Evolutionary conservation across 2,329 filamentous ascomycete species (phyloP), one percentile per base, ranked within the genome.

Genomic region (Aspergillus spinulosporus): DNA sequence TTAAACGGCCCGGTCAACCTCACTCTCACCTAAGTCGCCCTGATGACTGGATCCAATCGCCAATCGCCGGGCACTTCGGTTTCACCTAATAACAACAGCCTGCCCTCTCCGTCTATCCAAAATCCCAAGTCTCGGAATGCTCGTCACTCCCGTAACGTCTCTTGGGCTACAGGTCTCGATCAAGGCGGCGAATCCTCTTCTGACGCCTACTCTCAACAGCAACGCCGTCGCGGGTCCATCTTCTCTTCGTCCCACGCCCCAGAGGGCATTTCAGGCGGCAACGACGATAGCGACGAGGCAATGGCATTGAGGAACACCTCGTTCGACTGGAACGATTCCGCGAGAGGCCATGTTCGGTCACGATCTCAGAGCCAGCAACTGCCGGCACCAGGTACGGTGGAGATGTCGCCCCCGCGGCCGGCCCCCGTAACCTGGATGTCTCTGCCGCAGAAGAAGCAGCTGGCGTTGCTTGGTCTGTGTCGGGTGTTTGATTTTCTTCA

Each of bases 401-500:
- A 65, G 44, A 44, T 44, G 1, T 54, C 53, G n/a, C 54, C 49
- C 36, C 57, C 58, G 11, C 57, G 65, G 31, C 57, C 58, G 0
- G 61, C 59, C 4, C 64, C 68, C 3, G 71, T 74, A 34, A 74
- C 72, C n/a, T 75, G 72, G 72, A 72, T 74, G 70, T 71, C 71
- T 2, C 64, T 75, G 14, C 73, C 73, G 32, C 65, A 61, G 31
- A 75, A 75, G 62, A 64, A 68, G 28, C 73, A 75, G 66, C 65
- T 75, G 45, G 65, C 60, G 1, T 55, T 75, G 21, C 62, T 75
- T 8, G 72, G 71, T 26, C 66, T 74, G 3, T 74, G 73, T 57
- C 72, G 72, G 2, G 73, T 75, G 42, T 74, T 75, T 50, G 73
- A 75, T 52, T 75, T 75, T 54, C 58, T 75, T 11, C 72, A 75